These are phyloP conservation scores for Wickerhamiella alocasiicola DNA, from an alignment of 805 yeast genomes.

Conservation along the genomic window DNA sequence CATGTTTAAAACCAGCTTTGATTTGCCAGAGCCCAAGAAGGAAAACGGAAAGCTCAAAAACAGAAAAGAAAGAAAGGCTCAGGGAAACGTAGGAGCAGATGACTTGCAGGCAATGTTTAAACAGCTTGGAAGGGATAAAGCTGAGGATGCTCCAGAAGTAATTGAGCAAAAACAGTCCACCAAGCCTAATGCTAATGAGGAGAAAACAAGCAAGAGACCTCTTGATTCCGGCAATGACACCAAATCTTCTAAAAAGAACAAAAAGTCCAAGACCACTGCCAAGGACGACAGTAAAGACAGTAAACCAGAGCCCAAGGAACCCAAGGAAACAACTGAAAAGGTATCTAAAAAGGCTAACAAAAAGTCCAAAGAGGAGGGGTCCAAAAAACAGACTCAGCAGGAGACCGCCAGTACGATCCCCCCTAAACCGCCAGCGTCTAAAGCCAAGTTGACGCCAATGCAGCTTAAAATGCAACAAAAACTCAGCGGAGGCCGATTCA, in stretches of 20 bases:
- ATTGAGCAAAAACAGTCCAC: not conserved
- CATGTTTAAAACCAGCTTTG: conserved; percentile 18
- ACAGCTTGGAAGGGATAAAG: conserved; percentile 11
- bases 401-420: not conserved
- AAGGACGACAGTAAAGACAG: too few relatives aligned
- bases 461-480: conserved; percentile 95
- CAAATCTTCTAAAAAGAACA: not conserved
- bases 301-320: not conserved
- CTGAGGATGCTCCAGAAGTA: not conserved
- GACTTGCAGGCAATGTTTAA: conserved; percentile 16
- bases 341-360: not conserved
- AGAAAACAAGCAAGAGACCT: too few relatives aligned
- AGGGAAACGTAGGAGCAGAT: conserved; percentile 11
- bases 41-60: conserved; percentile 11
- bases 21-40: conserved; percentile 14
- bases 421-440: not conserved
- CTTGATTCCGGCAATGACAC: not conserved
- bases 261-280: not conserved
- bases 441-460: conserved; percentile 49
- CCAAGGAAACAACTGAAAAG: not conserved
- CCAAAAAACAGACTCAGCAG: not conserved
- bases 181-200: conserved; percentile 1
- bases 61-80: conserved; percentile 7
- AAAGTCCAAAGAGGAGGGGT: not conserved
- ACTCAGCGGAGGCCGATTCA: conserved; percentile 83